Conservation (phyloP, 495 filamentous ascomycete genomes). For the Pseudoneurospora amorphoporcata region DNA sequence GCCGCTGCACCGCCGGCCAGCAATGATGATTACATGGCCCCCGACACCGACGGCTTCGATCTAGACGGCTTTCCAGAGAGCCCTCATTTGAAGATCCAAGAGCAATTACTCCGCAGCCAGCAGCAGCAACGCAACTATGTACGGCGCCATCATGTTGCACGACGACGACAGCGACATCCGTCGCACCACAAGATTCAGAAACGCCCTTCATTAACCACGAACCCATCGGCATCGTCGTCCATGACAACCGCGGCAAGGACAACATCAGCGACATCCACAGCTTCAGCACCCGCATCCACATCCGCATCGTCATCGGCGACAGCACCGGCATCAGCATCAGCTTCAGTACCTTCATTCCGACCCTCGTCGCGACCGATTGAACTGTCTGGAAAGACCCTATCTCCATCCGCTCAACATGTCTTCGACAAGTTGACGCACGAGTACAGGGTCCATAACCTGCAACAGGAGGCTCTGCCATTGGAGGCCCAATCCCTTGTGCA, state of each 20-base stretch:
- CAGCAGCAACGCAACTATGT: neutral
- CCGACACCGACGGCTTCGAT: neutral
- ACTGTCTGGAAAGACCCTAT: neutral
- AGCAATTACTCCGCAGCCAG: neutral
- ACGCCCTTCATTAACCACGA: neutral
- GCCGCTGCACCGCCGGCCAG: neutral
- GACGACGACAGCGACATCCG: neutral
- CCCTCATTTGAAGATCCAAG: neutral
- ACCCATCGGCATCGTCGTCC: neutral
- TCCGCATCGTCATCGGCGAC: neutral
- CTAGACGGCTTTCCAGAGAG: neutral
- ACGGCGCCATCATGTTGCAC: neutral
- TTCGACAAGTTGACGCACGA: slow-evolving; percentile 24
- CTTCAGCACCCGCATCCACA: neutral
- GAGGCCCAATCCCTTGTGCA: neutral
- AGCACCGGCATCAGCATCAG: neutral
- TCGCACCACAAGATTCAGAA: neutral
- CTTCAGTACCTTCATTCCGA: neutral
- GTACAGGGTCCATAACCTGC: slow-evolving; percentile 27
- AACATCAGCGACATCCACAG: neutral
- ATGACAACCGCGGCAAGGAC: neutral
- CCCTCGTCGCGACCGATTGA: neutral
- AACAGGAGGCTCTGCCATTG: neutral
- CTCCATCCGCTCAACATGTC: neutral
- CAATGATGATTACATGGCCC: neutral